Evolutionary conservation across 2,329 filamentous ascomycete species (phyloP), one percentile per base, ranked within the genome.

Genomic region (Epichloe elymi): DNA sequence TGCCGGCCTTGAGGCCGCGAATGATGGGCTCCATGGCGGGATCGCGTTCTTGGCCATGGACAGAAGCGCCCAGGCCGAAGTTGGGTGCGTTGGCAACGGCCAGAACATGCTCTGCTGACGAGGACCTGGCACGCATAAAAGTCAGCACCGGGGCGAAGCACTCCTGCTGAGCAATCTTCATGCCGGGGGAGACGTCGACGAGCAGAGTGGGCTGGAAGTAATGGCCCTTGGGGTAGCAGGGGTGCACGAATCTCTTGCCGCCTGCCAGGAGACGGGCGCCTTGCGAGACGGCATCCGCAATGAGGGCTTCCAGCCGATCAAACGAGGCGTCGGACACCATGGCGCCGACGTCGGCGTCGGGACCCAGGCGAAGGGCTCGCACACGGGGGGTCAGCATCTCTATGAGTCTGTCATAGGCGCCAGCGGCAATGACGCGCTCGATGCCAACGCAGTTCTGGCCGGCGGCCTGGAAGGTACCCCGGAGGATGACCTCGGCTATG

Each of bases 371-470:
- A 15, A 98, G 74, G 11, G 77, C 76, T 55, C 76, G 74, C 57
- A 97, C 87, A 54, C 85, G 83, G 86, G 83, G 83, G 48, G 81
- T 77, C 19, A 98, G 78, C 54, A 82, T 74, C 5, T 74, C 67
- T 49, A 95, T 70, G 20, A 98, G 78, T 51, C 74, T 73, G 55
- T 85, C 75, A 70, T 97, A 95, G n/a, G 71, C 73, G 1, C 88
- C 83, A 15, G 86, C 77, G 23, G 85, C 88, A 58, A 97, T 83
- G 62, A 97, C 83, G 51, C 93, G 86, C 71, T 98, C 93, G 58
- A 96, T 91, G 51, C 93, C 93, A 63, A 98, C 91, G 69, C 93
- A 98, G 70, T 98, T 98, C 67, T 98, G 93, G 1, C 93, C 93
- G 15, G 89, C 85, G 48, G 89, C 89, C 68, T 98, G 93, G 70